Base-by-base conservation (phyloP, 345 rosid species). In the Cardamine chenopodiifolia region DNA sequence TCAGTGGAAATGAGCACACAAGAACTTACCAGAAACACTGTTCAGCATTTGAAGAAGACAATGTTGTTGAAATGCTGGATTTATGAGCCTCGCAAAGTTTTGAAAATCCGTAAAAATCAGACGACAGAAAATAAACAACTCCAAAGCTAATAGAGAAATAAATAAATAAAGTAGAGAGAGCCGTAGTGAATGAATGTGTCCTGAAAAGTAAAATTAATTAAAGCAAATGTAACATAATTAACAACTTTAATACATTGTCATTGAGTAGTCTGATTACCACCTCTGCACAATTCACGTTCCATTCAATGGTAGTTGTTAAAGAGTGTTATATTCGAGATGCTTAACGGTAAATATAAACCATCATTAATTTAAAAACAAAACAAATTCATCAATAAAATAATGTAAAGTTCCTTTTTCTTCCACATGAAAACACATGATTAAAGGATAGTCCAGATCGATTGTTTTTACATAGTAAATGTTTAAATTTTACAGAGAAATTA, bases 21-120 rank as follows among this genome's bases (percentile, higher is more conserved):
- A 32, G 61, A 78, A 74, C 85, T 80, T 69, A 92, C 99, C 99
- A 63, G 98, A 91, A 48, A 96, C 99, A 75, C 93, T 90, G 79
- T 96, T 96, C 62, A 96, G 83, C 94, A 96, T 85, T 82, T 96
- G 99, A 80, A 92, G 95, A 76, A 96, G 98, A 86, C 97, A 92
- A 76, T 96, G 91, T 50, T 96, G 99, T 82, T 92, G 97, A 84
- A 89, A 96, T 32, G 97, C 87, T 56, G 99, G 85, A 69, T 62
- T 76, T 62, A 45, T 54, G 65, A 55, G 39, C 53, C 64, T 48
- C 10, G 12, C 42, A 52, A 67, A 53, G 31, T 17, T 65, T 76
- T 77, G 22, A 5, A 70, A 55, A 35, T 47, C 70, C 22, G 31
- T 55, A 45, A 55, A 37, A 32, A 40, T 48, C 14, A 48, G 64